Base-by-base conservation (phyloP, 192 early-diverging fungal genomes). In the Podila minutissima region DNA sequence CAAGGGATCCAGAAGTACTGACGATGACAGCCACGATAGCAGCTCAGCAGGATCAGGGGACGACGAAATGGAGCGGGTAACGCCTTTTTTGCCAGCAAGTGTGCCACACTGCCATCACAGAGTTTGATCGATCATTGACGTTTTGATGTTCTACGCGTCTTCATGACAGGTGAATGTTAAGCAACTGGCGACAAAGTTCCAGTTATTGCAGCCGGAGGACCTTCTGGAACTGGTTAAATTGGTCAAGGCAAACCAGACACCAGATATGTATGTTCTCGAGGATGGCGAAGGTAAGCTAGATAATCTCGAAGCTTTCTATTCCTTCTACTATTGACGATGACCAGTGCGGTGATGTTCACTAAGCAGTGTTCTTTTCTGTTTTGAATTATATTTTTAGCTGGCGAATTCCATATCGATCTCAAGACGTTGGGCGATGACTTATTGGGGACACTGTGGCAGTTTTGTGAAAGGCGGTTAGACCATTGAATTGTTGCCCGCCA, bases 211-310 rank as follows among this genome's bases (percentile, higher is more conserved):
- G 22, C 61, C 72, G 0, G 81, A 85, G 35, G 81, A 85, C 50
- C 64, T 85, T 49, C 35, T 78, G 2, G 75, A 79, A 4, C 51
- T 83, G 37, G 82, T 85, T 32, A 62, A 85, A 15, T 28, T 85
- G 50, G 70, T 85, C 13, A 85, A 83, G 37, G 66, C 67, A 2
- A 62, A 85, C 59, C 74, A 78, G 35, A 79, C 84, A 4, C 22
- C 67, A 24, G 75, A 85, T 7, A 85, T 83, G 84, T 85, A 85
- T 65, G 81, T 85, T 19, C 77, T 79, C 29, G 84, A 85, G 31
- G 81, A 83, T 26, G 76, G 64, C 8, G 81, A 85, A 59, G 84
- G 84, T 85, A 83, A 71, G 28, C n/a, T 19, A 5, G 48, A 33
- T 12, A 46, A 20, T 57, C 20, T 19, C n/a, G 5, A 26, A 35